Evolutionary conservation across 1,284 basidiomycete genomes (phyloP).

Genomic region (Lentinula novae-zelandiae): DNA sequence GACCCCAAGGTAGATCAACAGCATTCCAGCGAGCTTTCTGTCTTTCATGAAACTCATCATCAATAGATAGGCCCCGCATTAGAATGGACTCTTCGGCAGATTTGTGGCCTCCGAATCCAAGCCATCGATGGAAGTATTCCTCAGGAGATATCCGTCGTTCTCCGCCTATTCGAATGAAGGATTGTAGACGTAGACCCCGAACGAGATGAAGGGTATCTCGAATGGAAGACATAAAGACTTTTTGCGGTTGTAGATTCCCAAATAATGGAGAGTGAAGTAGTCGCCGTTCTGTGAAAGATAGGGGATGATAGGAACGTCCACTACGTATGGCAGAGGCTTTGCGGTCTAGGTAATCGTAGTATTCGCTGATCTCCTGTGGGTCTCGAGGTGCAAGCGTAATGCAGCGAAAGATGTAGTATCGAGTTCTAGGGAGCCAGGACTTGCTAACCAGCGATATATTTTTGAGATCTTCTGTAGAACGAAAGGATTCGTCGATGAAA

Average conservation of each 20-base stretch:
- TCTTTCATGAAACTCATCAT: background rate
- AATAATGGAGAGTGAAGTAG: background rate
- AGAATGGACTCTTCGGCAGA: too few relatives aligned
- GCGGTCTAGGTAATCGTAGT: background rate
- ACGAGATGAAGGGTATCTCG: background rate
- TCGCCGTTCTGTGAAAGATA: background rate
- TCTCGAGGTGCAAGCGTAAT: background rate
- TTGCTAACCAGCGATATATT: background rate
- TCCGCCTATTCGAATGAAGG: background rate
- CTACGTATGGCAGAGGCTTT: background rate
- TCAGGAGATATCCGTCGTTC: background rate
- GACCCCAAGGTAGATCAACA: constrained; percentile 3
- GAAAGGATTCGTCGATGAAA: background rate
- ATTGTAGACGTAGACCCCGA: background rate
- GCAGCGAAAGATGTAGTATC: background rate
- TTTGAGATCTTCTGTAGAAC: background rate
- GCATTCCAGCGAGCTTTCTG: background rate
- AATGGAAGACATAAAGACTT: background rate
- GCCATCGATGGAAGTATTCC: background rate
- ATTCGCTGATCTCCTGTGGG: background rate
- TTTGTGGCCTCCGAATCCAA: background rate
- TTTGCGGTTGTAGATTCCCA: background rate
- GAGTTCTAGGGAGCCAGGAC: background rate
- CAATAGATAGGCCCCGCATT: background rate
- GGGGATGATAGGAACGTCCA: background rate